Base-by-base conservation (phyloP, 1,284 basidiomycete species). In the Puccinia polysora region DNA sequence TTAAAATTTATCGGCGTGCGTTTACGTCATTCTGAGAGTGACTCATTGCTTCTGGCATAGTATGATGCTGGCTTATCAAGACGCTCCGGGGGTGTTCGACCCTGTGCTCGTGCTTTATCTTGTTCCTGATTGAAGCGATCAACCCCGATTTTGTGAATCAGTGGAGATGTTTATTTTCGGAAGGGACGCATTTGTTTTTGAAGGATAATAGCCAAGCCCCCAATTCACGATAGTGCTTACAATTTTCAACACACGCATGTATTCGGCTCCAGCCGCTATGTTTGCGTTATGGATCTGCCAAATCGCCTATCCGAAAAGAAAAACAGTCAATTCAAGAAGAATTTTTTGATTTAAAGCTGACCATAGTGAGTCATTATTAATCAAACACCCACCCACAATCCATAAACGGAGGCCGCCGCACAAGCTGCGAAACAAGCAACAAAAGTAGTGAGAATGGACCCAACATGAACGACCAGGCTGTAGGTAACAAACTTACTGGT, bases 281-380 rank as follows among this genome's bases (percentile, higher is more conserved):
- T 72, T 72, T 4, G 69, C 69, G 32, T 72, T 72, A 25, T 72
- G 69, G 28, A 72, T 72, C 40, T 72, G 58, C 69, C 69, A 72
- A 36, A 72, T 72, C 15, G 69, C 69, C 58, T 72, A 36, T 36
- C 34, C 23, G 18, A 3, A 38, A 20, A 36, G 18, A 60, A 38
- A 40, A 38, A 4, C 34, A 38, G 18, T 36, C 43, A 47, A 47
- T n/a, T 47, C n/a, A n/a, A 47, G n/a, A 25, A 38, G n/a, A 38
- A 8, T 28, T 6, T 2, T 36, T 20, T 15, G 32, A 58, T 8
- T 43, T 43, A 18, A 43, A 43, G 8, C 8, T 18, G 18, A 8
- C 40, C 18, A 8, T 43, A 43, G 8, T 43, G 8, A 43, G 8
- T 43, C 18, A 43, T 43, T 43, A 8, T 43, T 43, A 43, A 40